Evolutionary conservation across 257 asterid genomes (phyloP).

Genomic region (Jaltomata sinuosa): DNA sequence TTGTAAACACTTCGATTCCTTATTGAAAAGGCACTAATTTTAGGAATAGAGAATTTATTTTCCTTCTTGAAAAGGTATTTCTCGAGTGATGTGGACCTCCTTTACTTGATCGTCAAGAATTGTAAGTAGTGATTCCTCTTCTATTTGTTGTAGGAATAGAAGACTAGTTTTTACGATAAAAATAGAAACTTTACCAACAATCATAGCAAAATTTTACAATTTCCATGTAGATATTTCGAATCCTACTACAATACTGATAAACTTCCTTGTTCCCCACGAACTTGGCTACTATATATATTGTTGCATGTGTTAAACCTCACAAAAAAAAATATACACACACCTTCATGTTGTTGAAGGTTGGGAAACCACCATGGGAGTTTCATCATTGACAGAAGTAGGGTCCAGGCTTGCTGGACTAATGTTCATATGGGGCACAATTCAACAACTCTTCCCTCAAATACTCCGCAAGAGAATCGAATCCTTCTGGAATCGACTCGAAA

Average conservation of each 20-base stretch:
- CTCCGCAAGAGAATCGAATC: not conserved
- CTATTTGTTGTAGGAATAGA: too few species aligned
- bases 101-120: too few species aligned
- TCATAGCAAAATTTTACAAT: not conserved
- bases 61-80: not conserved
- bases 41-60: not conserved
- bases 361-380: not conserved
- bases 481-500: not conserved
- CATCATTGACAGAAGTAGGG: not conserved
- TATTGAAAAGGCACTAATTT: not conserved
- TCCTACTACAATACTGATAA: not conserved
- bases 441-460: not conserved
- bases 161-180: too few species aligned
- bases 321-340: not conserved
- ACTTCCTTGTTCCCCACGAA: not conserved
- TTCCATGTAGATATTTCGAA: not conserved
- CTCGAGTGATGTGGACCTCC: too few species aligned
- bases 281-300: not conserved
- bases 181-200: not conserved
- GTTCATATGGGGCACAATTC: conserved; percentile 2
- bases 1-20: not conserved
- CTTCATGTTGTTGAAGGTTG: not conserved
- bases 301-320: not conserved
- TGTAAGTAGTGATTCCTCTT: too few species aligned
- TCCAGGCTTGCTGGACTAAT: not conserved